Conservation (phyloP, 495 filamentous ascomycete genomes). For the Achaetomiella virescens region DNA sequence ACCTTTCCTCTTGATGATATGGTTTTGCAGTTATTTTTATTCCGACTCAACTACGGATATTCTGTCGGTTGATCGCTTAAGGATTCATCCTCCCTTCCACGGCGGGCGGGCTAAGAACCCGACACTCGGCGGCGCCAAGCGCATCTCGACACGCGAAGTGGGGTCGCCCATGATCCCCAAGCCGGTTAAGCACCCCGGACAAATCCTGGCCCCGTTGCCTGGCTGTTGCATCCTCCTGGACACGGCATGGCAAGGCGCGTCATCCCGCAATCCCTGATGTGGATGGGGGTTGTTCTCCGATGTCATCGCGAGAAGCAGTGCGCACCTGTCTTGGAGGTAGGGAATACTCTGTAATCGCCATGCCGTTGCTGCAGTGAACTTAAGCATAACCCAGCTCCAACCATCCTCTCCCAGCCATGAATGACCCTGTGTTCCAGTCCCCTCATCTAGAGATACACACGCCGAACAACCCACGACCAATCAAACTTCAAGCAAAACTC, state of each 20-base stretch:
- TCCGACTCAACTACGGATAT: background rate
- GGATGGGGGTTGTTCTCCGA: too few relatives aligned
- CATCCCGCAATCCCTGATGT: background rate
- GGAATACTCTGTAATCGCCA: too few relatives aligned
- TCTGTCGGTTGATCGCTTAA: background rate
- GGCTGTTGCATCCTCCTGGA: too few relatives aligned
- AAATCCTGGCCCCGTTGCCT: too few relatives aligned
- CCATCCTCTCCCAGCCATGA: background rate
- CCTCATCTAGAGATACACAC: background rate
- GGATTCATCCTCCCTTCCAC: slow-evolving; percentile 1
- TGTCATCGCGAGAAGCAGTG: too few relatives aligned
- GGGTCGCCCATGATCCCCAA: background rate
- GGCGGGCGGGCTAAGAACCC: background rate
- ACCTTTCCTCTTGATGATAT: too few relatives aligned
- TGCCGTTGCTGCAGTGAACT: too few relatives aligned
- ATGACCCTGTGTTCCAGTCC: background rate
- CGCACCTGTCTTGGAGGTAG: too few relatives aligned
- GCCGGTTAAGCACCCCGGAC: background rate
- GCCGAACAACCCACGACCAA: background rate
- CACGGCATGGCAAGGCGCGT: too few relatives aligned
- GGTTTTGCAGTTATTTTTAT: too few relatives aligned
- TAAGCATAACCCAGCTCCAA: too few relatives aligned
- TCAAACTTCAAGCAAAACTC: background rate
- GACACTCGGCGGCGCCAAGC: slow-evolving; percentile 1
- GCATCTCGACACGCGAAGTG: slow-evolving; percentile 5